Base-by-base conservation (phyloP, 768 basidiomycete species). In the Xanthoconium stramineum region DNA sequence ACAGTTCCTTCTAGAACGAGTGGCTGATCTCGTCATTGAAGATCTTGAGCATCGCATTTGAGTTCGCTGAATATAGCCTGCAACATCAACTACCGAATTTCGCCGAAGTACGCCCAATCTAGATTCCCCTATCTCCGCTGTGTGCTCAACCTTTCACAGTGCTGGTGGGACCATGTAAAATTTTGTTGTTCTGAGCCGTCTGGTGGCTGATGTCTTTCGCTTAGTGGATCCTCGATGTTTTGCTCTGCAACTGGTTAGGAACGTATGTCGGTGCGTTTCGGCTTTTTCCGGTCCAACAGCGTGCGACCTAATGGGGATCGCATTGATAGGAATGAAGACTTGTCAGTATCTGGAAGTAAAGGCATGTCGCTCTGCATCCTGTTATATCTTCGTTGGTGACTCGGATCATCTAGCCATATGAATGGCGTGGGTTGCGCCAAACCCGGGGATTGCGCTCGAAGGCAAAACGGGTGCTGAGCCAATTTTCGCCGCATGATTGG, bases 141-240 rank as follows among this genome's bases (percentile, higher is more conserved):
- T 52, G 52, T 47, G 58, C 65, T 66, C 42, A 59, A 47, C 19
- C 17, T 20, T 52, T 48, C 50, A 50, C 48, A 91, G 89, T 93
- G 91, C 65, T 93, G 91, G 91, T 94, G 91, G 91, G 91, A 93
- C 69, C 91, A 94, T 76, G 90, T 91, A 76, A 65, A 83, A 75
- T 9, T 37, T 52, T 29, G 32, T 35, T 30, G 33, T 47, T 57
- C 53, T 50, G 15, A 19, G 20, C 33, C 50, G 47, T 30, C 43
- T 14, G 48, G 37, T 50, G 19, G 20, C 58, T 68, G 55, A 64
- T 57, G 37, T 53, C 15, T 67, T 38, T 53, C 48, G 45, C 28
- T 28, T 64, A 92, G 90, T 94, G 91, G 91, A 77, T 94, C 59
- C 77, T 94, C 50, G 91, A 94, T 70, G 91, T 94, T 43, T 76